Evolutionary conservation across 2,329 filamentous ascomycete species (phyloP), one percentile per base, ranked within the genome.

Genomic region (Cryphonectria naterciae): DNA sequence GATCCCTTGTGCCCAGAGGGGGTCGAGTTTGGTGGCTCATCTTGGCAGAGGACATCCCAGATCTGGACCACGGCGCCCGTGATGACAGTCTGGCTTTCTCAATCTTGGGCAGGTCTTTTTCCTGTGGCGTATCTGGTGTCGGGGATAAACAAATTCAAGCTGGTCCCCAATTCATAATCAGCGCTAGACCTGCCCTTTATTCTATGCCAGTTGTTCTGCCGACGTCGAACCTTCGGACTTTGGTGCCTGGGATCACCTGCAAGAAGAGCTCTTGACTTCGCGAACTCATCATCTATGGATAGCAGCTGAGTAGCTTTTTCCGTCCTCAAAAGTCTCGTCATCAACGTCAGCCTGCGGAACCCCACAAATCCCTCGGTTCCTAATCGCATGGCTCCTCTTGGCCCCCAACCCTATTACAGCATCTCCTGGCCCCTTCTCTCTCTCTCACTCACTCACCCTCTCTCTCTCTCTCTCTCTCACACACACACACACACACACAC

Each of bases 351-450:
- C 67, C 62, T 63, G 63, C 69, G 71, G 58, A 68, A 67, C 63
- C 54, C 67, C 71, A 71, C 62, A 65, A 46, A n/a, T 43, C 35
- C 61, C 58, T 62, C 68, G 39, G 67, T 62, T 73, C 67, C 71
- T 71, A 39, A 62, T 67, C 68, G 54, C 43, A 15, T 64, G 63
- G 49, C 67, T 68, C 62, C 43, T 61, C 56, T 65, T 68, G 67
- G 71, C 69, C 71, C 69, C 71, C 71, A 66, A 63, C 4, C 15
- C 43, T 65, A 11, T 52, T 37, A 19, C 25, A 35, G 19, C 43
- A 17, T 65, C 63, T 35, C 25, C 37, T 63, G 28, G 35, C 35
- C 46, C 43, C 54, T 54, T 56, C 17, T 35, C 19, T 60, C 54
- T 35, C 41, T 39, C 35, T 61, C 37, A 22, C 15, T 37, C 52